Percentiles rank a stretch among this genome's conserved stretches.
Conservation (phyloP, 495 filamentous ascomycete genomes). For the Parathielavia appendiculata region DNA sequence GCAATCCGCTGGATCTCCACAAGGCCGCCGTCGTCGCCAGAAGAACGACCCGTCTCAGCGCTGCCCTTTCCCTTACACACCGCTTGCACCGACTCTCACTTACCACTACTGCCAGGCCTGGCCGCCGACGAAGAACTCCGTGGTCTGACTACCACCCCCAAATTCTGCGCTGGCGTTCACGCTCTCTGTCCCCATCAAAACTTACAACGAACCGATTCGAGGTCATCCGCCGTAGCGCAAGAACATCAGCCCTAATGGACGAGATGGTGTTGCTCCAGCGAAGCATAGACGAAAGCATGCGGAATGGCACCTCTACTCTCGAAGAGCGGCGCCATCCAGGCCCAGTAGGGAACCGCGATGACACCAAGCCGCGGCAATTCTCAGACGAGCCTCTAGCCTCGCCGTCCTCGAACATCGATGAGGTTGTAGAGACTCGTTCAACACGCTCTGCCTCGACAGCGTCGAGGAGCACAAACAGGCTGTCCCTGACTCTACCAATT, state of each 20-base stretch:
- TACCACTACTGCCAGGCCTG: slow-evolving; percentile 21
- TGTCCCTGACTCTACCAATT: slow-evolving; percentile 79
- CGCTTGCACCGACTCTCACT: slow-evolving; percentile 23
- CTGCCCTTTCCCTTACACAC: slow-evolving; percentile 19
- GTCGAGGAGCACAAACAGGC: slow-evolving; percentile 63
- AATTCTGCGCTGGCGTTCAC: slow-evolving; percentile 24
- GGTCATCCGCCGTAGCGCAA: background rate
- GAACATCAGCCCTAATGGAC: slow-evolving; percentile 21
- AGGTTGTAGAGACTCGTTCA: slow-evolving; percentile 42
- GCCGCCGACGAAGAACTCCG: slow-evolving; percentile 26
- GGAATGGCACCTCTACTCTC: slow-evolving; percentile 20
- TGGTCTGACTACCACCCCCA: slow-evolving; percentile 21
- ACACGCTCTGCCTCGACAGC: slow-evolving; percentile 50
- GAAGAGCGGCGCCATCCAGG: slow-evolving; percentile 14
- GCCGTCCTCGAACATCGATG: slow-evolving; percentile 22
- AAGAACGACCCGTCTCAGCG: slow-evolving; percentile 26
- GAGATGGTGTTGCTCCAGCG: slow-evolving; percentile 28
- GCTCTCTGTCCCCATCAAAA: slow-evolving; percentile 17
- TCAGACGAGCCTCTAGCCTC: slow-evolving; percentile 24
- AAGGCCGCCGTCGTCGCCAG: slow-evolving; percentile 35
- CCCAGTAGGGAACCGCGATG: slow-evolving; percentile 20
- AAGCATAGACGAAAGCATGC: slow-evolving; percentile 27
- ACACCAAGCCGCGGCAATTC: slow-evolving; percentile 19
- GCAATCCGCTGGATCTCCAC: slow-evolving; percentile 28
- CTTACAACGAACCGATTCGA: slow-evolving; percentile 12